Conservation (phyloP, 2,329 filamentous ascomycete species). For the Salinomyces thailandicus region DNA sequence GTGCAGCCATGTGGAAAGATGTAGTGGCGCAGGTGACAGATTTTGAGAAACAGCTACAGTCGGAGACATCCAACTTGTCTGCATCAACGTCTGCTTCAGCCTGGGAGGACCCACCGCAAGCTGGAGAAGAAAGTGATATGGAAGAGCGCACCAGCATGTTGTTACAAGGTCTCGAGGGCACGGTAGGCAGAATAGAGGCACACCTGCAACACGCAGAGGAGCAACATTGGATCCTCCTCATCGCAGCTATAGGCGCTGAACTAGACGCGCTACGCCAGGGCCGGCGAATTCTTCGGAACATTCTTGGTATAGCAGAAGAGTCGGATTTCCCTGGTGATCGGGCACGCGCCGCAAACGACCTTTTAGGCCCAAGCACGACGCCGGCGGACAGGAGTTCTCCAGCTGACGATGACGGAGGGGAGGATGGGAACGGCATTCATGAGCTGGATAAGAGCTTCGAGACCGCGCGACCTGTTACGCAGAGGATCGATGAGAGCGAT, state of each 20-base stretch:
- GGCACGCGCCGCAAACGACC: conserved; percentile 3
- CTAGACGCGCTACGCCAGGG: conserved; percentile 56
- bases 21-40: conserved; percentile 48
- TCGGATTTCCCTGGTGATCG: conserved; percentile 1
- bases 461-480: conserved; percentile 16
- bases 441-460: conserved; percentile 25
- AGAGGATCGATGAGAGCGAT: conserved; percentile 18
- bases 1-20: conserved; percentile 55
- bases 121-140: conserved; percentile 10
- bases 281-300: conserved; percentile 43
- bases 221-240: conserved; percentile 61
- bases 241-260: conserved; percentile 66
- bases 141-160: conserved; percentile 24
- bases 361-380: neutral
- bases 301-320: conserved; percentile 15
- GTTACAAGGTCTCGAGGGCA: conserved; percentile 46
- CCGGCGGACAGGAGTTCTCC: conserved; percentile 3
- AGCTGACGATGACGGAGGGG: conserved; percentile 4
- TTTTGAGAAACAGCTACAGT: conserved; percentile 56
- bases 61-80: conserved; percentile 36
- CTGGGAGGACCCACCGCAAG: conserved; percentile 19
- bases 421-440: conserved; percentile 20
- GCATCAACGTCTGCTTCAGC: conserved; percentile 14
- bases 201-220: conserved; percentile 47
- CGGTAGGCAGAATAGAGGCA: conserved; percentile 46